phyloP scores from a whole-genome alignment of 345 rosid species.

The Heritiera littoralis region DNA sequence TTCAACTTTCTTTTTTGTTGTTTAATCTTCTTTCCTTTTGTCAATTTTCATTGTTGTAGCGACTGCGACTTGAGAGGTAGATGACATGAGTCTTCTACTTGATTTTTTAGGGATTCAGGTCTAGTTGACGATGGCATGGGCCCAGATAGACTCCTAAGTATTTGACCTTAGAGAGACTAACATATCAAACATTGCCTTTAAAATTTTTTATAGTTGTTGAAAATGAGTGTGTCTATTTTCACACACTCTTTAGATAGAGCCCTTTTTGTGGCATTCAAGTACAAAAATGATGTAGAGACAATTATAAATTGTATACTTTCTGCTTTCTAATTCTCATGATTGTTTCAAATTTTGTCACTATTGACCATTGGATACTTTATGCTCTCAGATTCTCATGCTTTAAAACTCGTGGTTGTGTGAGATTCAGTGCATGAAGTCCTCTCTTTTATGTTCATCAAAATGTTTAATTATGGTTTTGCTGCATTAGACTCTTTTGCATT shows the following conservation, averaged over 20 bases:
- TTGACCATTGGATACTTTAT: background rate
- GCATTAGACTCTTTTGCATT: background rate
- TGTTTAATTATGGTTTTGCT: constrained; percentile 9
- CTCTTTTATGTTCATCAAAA: background rate
- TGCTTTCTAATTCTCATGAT: background rate
- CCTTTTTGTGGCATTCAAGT: background rate
- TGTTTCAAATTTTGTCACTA: background rate
- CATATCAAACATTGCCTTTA: background rate
- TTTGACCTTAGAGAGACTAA: background rate
- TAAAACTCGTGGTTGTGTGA: background rate
- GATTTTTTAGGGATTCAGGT: background rate
- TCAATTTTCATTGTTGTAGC: background rate
- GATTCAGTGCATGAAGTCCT: background rate
- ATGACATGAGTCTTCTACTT: background rate
- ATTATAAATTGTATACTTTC: background rate
- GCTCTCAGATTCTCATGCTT: background rate
- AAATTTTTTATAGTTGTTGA: background rate
- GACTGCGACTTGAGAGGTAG: background rate
- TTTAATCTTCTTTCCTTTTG: background rate
- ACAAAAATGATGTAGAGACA: background rate
- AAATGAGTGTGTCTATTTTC: background rate
- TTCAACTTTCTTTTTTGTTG: background rate
- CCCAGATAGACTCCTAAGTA: background rate
- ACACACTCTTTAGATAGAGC: background rate
- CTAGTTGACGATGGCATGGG: background rate